Base-by-base conservation (phyloP, 352 stramenopile species). In the Halophytophthora polymorphica region DNA sequence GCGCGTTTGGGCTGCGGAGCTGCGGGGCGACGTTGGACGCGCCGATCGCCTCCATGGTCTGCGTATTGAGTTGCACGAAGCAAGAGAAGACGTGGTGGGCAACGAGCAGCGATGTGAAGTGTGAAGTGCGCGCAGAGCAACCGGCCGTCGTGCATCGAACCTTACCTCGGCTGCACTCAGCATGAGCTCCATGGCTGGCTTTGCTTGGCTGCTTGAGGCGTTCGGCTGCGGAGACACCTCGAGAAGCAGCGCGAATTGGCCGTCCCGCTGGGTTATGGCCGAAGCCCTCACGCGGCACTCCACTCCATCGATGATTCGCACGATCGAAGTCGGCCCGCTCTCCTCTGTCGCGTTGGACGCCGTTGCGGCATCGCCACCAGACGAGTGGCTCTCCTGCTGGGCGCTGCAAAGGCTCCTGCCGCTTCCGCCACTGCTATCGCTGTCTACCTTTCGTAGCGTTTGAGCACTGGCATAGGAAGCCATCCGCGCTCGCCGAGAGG, bases 81-180 rank as follows among this genome's bases (percentile, higher is more conserved):
- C 35, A 14, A 46, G 17, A 28, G 18, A 14, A 23, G 21, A 17
- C 49, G 50, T 55, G 28, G 25, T 31, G 6, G 37, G 29, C 29
- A 38, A 10, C 33, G 33, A 29, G 38, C n/a, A 4, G 23, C 46
- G 21, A 5, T 14, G 45, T 38, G 10, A 18, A 19, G 15, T 8
- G 6, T 1, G 2, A 41, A 37, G 5, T 28, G 3, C 25, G 18
- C 2, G n/a, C n/a, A 31, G 15, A 35, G 25, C 25, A 31, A 8
- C 8, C 4, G 25, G 4, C 8, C 25, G 4, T 8, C 25, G 8
- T 8, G 25, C 25, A 8, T 44, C 21, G 10, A 19, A 35, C 38
- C 45, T 45, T 61, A 71, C 63, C 58, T 71, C 31, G 25, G 60
- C 37, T 15, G 51, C 60, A 12, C 47, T 55, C 21, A 68, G 35